Conservation (phyloP, 495 filamentous ascomycete species). For the Lichenothelia convexa region DNA sequence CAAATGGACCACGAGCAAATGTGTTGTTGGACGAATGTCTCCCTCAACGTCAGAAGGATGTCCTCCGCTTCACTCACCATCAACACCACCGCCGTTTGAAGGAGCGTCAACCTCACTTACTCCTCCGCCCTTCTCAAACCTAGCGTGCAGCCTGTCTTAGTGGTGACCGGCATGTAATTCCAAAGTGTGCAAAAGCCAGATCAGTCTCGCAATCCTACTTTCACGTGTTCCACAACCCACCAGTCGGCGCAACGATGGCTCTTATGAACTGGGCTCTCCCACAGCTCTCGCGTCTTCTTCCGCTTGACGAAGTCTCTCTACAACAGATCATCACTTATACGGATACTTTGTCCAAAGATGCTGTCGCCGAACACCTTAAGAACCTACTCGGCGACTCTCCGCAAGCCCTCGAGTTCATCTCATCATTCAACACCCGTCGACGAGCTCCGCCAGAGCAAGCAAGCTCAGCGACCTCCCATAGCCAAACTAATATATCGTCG, state of each 20-base stretch:
- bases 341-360: constrained; percentile 47
- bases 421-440: constrained; percentile 66
- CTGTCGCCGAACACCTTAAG: constrained; percentile 67
- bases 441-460: constrained; percentile 17
- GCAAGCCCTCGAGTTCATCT: constrained; percentile 76
- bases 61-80: too few species aligned
- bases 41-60: too few species aligned
- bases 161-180: too few species aligned
- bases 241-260: background rate
- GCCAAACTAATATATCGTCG: constrained; percentile 11
- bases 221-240: too few species aligned
- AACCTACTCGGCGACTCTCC: constrained; percentile 77
- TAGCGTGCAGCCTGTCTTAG: too few species aligned
- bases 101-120: too few species aligned
- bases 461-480: constrained; percentile 6
- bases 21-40: too few species aligned
- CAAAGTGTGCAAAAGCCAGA: too few species aligned
- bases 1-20: too few species aligned
- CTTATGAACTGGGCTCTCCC: constrained; percentile 32
- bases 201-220: too few species aligned
- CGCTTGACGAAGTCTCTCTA: constrained; percentile 66
- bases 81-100: too few species aligned
- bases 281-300: constrained; percentile 59
- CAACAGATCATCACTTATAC: constrained; percentile 69
- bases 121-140: too few species aligned